phyloP scores from a whole-genome alignment of 495 filamentous ascomycete genomes.

The Aspergillus affinis region DNA sequence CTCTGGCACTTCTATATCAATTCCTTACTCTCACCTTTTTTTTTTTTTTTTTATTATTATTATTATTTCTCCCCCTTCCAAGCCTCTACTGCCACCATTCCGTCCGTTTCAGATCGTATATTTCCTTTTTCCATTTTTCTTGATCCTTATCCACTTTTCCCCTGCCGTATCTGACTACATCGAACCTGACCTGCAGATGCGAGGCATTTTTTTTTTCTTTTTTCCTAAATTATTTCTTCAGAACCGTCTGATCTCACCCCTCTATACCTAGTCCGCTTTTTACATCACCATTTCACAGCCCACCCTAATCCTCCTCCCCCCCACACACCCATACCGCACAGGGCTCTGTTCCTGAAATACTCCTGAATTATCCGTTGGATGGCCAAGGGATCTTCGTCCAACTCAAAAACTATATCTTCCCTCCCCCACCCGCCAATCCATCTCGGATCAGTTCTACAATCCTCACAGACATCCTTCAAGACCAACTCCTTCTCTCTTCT shows the following conservation, averaged over 20 bases:
- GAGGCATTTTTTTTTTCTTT: conserved; percentile 21
- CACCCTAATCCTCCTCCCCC: conserved; percentile 17
- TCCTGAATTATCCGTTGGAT: conserved; percentile 10
- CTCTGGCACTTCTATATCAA: conserved; percentile 12
- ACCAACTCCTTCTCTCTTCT: conserved; percentile 4
- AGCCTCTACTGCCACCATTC: conserved; percentile 11
- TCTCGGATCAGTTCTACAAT: conserved; percentile 16
- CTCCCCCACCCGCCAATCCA: conserved; percentile 21
- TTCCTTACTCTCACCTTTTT: conserved; percentile 6
- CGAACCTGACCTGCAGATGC: conserved; percentile 16
- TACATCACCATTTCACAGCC: conserved; percentile 25
- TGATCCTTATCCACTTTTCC: not conserved
- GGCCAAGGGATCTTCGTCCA: conserved; percentile 16
- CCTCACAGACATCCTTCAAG: conserved; percentile 16
- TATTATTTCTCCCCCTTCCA: conserved; percentile 1
- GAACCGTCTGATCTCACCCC: conserved; percentile 14
- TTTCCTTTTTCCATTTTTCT: conserved; percentile 6
- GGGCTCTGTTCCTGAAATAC: conserved; percentile 18
- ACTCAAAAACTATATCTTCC: conserved; percentile 24
- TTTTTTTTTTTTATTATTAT: conserved; percentile 2
- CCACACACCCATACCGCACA: conserved; percentile 21
- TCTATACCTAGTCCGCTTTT: not conserved
- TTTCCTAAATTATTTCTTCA: conserved; percentile 12
- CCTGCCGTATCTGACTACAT: conserved; percentile 15
- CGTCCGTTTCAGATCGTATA: conserved; percentile 16